Conservation (phyloP, 768 basidiomycete species). For the Leccinum olivaceopallidum region DNA sequence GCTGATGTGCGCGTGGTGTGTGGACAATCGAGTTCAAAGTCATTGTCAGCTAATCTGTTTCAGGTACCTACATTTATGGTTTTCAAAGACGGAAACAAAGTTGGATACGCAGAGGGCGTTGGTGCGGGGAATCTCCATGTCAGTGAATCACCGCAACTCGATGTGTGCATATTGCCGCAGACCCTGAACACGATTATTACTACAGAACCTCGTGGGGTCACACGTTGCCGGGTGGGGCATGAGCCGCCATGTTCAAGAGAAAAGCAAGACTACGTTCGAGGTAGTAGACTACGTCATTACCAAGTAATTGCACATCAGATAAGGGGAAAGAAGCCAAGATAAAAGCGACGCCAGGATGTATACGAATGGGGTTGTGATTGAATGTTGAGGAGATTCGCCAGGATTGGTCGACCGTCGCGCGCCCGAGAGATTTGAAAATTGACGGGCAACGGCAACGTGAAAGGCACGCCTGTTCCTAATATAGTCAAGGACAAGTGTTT, state of each 20-base stretch:
- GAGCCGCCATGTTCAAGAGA: not conserved
- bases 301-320: too few relatives aligned
- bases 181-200: not conserved
- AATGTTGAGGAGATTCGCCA: too few relatives aligned
- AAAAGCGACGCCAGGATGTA: not conserved
- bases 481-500: too few relatives aligned
- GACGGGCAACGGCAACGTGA: slow-evolving; percentile 5
- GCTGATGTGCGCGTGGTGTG: slow-evolving; percentile 63
- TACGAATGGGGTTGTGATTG: too few relatives aligned
- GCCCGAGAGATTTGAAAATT: too few relatives aligned
- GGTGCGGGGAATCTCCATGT: slow-evolving; percentile 29
- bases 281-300: too few relatives aligned
- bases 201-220: slow-evolving; percentile 24
- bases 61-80: slow-evolving; percentile 32
- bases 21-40: not conserved
- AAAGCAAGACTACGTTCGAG: too few relatives aligned
- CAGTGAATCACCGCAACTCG: slow-evolving; percentile 15
- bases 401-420: too few relatives aligned
- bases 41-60: not conserved
- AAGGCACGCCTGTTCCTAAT: not conserved
- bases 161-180: not conserved
- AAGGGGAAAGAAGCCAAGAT: not conserved
- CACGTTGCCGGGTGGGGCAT: slow-evolving; percentile 14
- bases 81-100: slow-evolving; percentile 31
- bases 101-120: slow-evolving; percentile 27